phyloP scores from a whole-genome alignment of 202 grass and related monocot genomes.

The Panicum virgatum region DNA sequence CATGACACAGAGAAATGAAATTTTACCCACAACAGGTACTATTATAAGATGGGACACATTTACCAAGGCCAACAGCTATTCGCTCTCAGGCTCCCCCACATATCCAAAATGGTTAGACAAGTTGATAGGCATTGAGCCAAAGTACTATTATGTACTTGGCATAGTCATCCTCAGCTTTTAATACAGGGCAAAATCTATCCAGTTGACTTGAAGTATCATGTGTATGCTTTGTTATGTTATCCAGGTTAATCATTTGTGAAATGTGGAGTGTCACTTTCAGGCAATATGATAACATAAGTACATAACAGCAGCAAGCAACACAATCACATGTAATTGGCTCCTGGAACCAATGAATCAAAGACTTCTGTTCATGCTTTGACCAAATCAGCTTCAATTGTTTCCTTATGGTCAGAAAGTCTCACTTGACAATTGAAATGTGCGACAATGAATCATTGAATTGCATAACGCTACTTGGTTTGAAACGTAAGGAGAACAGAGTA shows the following conservation, averaged over 20 bases:
- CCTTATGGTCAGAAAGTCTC: neutral
- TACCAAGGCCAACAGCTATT: neutral
- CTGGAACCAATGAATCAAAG: conserved; percentile 17
- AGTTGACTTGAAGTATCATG: conserved; percentile 37
- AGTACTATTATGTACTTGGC: neutral
- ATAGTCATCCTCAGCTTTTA: conserved; percentile 22
- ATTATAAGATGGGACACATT: neutral
- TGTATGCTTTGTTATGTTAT: conserved; percentile 36
- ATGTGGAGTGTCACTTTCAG: conserved; percentile 30
- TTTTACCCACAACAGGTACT: conserved; percentile 1
- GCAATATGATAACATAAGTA: conserved; percentile 3
- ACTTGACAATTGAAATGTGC: conserved; percentile 9
- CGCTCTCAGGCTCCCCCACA: neutral
- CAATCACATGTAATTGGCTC: conserved; percentile 18
- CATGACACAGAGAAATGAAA: conserved; percentile 8
- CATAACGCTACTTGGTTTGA: neutral
- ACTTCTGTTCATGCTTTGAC: neutral
- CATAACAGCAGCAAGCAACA: conserved; percentile 22
- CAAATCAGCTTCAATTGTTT: conserved; percentile 12
- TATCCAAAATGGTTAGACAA: conserved; percentile 16
- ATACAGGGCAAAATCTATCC: conserved; percentile 30
- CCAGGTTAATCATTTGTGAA: conserved; percentile 37
- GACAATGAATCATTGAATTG: conserved; percentile 3
- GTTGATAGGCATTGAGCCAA: conserved; percentile 23
- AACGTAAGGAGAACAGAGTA: neutral